A percentile compares a stretch with the other conserved stretches of the same genome.
These are phyloP conservation scores for Apiospora kogelbergensis DNA, from an alignment of 2,329 filamentous ascomycete genomes.

Conservation along the genomic window DNA sequence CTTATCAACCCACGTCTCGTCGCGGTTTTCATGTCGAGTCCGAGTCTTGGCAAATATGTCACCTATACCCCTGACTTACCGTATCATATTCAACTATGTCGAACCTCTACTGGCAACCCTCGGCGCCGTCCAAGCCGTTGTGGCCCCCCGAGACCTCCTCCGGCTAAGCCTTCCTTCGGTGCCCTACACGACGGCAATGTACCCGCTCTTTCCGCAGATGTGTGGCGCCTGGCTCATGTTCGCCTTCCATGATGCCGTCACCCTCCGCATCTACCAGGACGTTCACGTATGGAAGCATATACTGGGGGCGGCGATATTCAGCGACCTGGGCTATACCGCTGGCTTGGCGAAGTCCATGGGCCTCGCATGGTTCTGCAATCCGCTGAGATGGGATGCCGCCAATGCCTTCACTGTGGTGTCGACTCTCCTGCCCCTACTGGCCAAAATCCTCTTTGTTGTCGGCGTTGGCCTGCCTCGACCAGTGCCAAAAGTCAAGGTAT, in stretches of 20 bases:
- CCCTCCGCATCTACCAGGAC: constrained; percentile 17
- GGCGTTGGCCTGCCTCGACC: constrained; percentile 17
- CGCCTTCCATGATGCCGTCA: constrained; percentile 21
- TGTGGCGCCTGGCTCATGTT: constrained; percentile 23
- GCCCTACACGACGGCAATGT: constrained; percentile 16
- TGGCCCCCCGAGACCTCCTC: constrained; percentile 16
- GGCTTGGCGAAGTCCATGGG: constrained; percentile 21
- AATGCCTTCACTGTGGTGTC: constrained; percentile 16
- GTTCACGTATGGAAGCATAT: constrained; percentile 20
- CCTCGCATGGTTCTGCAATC: constrained; percentile 17
- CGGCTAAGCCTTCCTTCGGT: constrained; percentile 16
- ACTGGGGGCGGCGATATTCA: constrained; percentile 20
- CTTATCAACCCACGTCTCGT: no score
- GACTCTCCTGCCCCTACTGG: constrained; percentile 20
- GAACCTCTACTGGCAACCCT: constrained; percentile 20
- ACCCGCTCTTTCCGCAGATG: constrained; percentile 22
- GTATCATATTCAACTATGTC: constrained; percentile 20
- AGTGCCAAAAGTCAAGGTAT: neutral
- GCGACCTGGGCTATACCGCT: constrained; percentile 21
- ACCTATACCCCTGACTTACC: constrained; percentile 20
- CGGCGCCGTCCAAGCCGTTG: constrained; percentile 19
- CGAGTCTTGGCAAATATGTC: constrained; percentile 8
- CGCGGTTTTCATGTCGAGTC: neutral
- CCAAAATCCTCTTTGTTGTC: constrained; percentile 20
- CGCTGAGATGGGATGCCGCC: constrained; percentile 16